A percentile compares a stretch with the other conserved stretches of the same genome.
Evolutionary conservation across 371 early-diverging fungal genomes (phyloP).

Genomic region (Mortierella sp.): DNA sequence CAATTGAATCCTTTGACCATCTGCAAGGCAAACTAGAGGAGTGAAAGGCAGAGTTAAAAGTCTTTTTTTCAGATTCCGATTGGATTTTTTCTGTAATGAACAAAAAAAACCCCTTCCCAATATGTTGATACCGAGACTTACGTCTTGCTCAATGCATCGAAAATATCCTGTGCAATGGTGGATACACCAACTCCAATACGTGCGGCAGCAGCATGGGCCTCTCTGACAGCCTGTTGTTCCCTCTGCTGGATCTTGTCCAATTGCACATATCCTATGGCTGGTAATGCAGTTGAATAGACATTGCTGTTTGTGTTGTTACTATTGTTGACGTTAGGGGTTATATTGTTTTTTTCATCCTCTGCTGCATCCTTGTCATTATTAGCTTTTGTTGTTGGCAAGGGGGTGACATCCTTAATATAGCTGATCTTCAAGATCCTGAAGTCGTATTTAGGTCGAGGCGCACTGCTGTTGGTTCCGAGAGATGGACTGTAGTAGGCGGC

Average conservation of each 20-base stretch:
- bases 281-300: conserved; percentile 50
- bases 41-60: neutral
- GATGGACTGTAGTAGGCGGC: conserved; percentile 48
- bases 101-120: neutral
- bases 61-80: neutral
- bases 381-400: conserved; percentile 21
- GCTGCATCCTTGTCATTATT: conserved; percentile 13
- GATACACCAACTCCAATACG: conserved; percentile 87
- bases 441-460: conserved; percentile 43
- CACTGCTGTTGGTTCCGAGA: conserved; percentile 25
- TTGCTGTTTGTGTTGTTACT: conserved; percentile 15
- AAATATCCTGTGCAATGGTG: conserved; percentile 81
- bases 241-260: conserved; percentile 71
- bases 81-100: too few relatives aligned
- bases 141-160: conserved; percentile 87
- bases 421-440: conserved; percentile 73
- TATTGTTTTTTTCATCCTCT: conserved; percentile 15
- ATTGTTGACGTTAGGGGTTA: neutral
- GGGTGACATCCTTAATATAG: conserved; percentile 69
- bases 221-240: conserved; percentile 70
- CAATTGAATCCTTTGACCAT: conserved; percentile 82
- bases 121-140: conserved; percentile 51
- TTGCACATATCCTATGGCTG: conserved; percentile 61
- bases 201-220: conserved; percentile 70
- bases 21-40: conserved; percentile 79